These are phyloP conservation scores for Pyrenophora teres DNA, from an alignment of 2,329 filamentous ascomycete genomes.

Conservation along the genomic window DNA sequence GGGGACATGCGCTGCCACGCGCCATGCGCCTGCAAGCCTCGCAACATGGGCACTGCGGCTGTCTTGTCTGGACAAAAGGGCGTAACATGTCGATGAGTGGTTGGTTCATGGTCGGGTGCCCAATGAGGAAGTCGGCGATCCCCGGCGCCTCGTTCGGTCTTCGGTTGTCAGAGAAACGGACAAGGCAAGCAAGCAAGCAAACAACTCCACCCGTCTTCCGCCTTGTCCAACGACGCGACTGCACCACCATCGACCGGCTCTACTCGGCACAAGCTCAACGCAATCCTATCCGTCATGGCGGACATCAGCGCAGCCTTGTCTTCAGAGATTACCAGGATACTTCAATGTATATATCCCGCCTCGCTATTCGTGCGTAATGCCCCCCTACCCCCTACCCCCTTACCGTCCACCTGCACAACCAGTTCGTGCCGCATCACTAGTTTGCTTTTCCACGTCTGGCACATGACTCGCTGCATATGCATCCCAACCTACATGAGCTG, in stretches of 20 bases:
- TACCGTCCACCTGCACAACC: not conserved
- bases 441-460: conserved; percentile 3
- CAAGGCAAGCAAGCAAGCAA: conserved; percentile 14
- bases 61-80: not conserved
- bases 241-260: conserved; percentile 14
- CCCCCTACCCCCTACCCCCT: conserved; percentile 8
- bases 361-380: conserved; percentile 53
- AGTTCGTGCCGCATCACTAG: conserved; percentile 16
- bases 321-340: conserved; percentile 53
- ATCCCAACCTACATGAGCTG: conserved; percentile 22
- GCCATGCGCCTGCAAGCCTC: conserved; percentile 4
- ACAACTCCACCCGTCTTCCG: conserved; percentile 14
- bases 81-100: not conserved
- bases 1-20: conserved; percentile 8
- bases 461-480: conserved; percentile 31
- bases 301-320: conserved; percentile 34
- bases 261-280: conserved; percentile 7
- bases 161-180: conserved; percentile 24
- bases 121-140: conserved; percentile 15
- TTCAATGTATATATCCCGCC: conserved; percentile 56
- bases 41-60: conserved; percentile 5
- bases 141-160: conserved; percentile 3
- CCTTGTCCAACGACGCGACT: conserved; percentile 9
- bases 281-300: conserved; percentile 18
- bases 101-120: conserved; percentile 6